Evolutionary conservation across 257 asterid species (phyloP), one percentile per base, ranked within the genome.

Genomic region (Ilex aquifolium): DNA sequence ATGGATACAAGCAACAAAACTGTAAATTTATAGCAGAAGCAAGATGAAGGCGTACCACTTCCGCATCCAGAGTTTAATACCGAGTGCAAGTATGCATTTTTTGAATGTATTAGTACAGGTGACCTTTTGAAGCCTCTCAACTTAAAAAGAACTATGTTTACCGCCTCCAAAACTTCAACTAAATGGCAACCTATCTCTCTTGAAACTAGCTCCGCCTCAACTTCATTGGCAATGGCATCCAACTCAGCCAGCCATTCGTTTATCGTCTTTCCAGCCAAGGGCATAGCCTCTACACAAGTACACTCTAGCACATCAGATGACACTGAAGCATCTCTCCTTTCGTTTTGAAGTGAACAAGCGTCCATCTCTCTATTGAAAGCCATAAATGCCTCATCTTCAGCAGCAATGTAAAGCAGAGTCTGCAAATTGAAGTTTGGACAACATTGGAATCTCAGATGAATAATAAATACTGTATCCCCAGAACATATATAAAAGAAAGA

Each of bases 361-460:
- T 91, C 96, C 65, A 82, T 75, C 77, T 88, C 95, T 12, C 85
- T 82, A 64, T 88, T 83, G 70, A 75, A 81, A 32, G 82, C 83
- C 82, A 83, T 74, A 61, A 72, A 86, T 2, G 95, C 88, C 84
- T 83, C 95, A 58, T 91, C 98, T 74, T 91, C 98, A 53, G 85
- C 87, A 36, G 92, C 95, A n/a, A 82, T 76, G 39, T 82, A 91
- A 79, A 88, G 96, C 69, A 91, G 87, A 54, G 91, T 90, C 98
- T 91, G 63, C 44, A 57, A 51, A 44, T 65, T 15, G 16, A 42
- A 55, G 21, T 53, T 30, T 2, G 29, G 15, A 39, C 32, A 11
- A 8, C 13, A 13, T 10, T 46, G 2, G 51, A 46, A 46, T 46
- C 15, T 46, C 51, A 10, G 13, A 46, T 8, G 14, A 13, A 13